Base-by-base conservation (phyloP, 768 basidiomycete genomes). In the Macrolepiota dolichaula region DNA sequence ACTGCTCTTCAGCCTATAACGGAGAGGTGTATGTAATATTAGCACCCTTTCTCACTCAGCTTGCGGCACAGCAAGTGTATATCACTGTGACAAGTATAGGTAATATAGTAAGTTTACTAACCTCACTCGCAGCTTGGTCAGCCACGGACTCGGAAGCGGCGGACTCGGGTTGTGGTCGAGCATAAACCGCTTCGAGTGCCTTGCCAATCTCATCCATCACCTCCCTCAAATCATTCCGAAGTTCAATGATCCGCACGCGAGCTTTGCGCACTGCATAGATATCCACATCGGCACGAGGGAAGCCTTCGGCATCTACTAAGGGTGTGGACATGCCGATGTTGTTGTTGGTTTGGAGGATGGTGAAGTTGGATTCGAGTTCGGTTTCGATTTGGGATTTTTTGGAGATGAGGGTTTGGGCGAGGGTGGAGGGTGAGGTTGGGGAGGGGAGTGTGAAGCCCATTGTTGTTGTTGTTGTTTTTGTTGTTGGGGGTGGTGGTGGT, bases 231-330 rank as follows among this genome's bases (percentile, higher is more conserved):
- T 98, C 96, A 67, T 95, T 97, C 60, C 86, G 79, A 52, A 95
- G 76, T 70, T 91, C 84, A 55, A 91, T 86, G n/a, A 96, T 84
- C 53, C 89, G 80, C 32, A 87, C 81, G 55, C 94, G 82, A 12
- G 93, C 91, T 51, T 77, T 76, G 24, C 92, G 80, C 19, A 96
- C 87, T 11, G 88, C 86, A 69, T 85, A 92, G 17, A 96, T 79
- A 65, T 96, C 92, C 63, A 98, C 82, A 73, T 96, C 90, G 13
- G 85, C 85, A 13, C 94, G 82, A 0, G 96, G 96, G 72, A 93
- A 98, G 6, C 96, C 96, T 55, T 97, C 91, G 0, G 77, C 64
- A 69, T 97, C 94, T 51, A 97, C 83, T 36, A 98, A 83, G 0
- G 92, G 86, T 0, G 89, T 84, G 25, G 83, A 74, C 78, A 94